Evolutionary conservation across 768 basidiomycete species (phyloP).

Genomic region (Mycena filopes): DNA sequence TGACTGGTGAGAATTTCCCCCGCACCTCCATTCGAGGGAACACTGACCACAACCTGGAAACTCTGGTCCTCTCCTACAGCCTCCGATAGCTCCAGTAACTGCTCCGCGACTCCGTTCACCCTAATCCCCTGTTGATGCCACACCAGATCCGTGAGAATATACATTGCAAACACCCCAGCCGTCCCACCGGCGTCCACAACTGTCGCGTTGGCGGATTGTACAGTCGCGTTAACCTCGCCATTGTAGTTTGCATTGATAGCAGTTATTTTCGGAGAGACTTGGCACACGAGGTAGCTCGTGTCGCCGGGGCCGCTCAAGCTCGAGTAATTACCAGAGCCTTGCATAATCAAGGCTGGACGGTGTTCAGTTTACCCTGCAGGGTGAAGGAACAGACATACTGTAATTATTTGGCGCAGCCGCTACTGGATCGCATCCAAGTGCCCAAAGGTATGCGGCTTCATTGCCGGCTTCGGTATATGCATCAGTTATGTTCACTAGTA

Average conservation of each 20-base stretch:
- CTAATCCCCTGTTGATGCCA: slow-evolving; percentile 13
- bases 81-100: slow-evolving; percentile 6
- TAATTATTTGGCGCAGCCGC: slow-evolving; percentile 13
- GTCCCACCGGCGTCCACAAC: neutral
- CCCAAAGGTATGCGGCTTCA: slow-evolving; percentile 11
- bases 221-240: neutral
- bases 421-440: slow-evolving; percentile 15
- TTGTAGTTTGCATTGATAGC: neutral
- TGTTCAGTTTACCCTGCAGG: neutral
- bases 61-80: neutral
- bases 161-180: slow-evolving; percentile 19
- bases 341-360: slow-evolving; percentile 14
- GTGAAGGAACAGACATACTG: neutral
- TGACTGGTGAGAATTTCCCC: neutral
- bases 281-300: slow-evolving; percentile 22
- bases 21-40: too few relatives aligned
- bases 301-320: slow-evolving; percentile 3
- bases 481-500: slow-evolving; percentile 22
- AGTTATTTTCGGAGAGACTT: slow-evolving; percentile 12
- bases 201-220: neutral
- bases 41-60: slow-evolving; percentile 3
- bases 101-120: slow-evolving; percentile 17
- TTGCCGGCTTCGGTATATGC: neutral
- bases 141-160: slow-evolving; percentile 18
- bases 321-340: slow-evolving; percentile 14